Evolutionary conservation across 345 rosid genomes (phyloP).

Genomic region (Anacardium occidentale): DNA sequence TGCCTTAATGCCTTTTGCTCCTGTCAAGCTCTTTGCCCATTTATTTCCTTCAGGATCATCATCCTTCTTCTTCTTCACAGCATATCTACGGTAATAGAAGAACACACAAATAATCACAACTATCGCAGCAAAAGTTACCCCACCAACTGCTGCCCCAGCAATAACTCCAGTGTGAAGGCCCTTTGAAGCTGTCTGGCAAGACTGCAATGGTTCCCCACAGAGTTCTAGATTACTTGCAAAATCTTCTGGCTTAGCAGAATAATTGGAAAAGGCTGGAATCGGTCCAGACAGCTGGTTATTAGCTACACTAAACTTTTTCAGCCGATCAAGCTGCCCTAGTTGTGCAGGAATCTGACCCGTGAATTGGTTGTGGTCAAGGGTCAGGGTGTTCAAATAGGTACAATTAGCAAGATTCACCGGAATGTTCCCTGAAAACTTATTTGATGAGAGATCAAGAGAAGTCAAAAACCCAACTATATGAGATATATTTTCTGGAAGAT

Average conservation of each 20-base stretch:
- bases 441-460: conserved; percentile 61
- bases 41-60: conserved; percentile 93
- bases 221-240: conserved; percentile 59
- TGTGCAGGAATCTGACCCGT: conserved; percentile 56
- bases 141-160: conserved; percentile 68
- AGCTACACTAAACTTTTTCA: conserved; percentile 52
- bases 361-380: conserved; percentile 60
- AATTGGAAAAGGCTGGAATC: conserved; percentile 27
- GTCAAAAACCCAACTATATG: conserved; percentile 24
- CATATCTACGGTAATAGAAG: conserved; percentile 53
- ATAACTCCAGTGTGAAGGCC: conserved; percentile 37
- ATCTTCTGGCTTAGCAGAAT: background rate
- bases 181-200: conserved; percentile 33
- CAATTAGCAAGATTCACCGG: conserved; percentile 40
- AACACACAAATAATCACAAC: conserved; percentile 45
- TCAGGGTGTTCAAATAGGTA: conserved; percentile 60
- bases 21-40: conserved; percentile 78
- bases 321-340: conserved; percentile 48
- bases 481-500: conserved; percentile 49
- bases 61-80: conserved; percentile 60
- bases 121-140: conserved; percentile 64
- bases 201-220: conserved; percentile 57
- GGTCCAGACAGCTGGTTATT: conserved; percentile 63
- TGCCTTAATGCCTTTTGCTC: conserved; percentile 68
- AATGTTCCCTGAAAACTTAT: conserved; percentile 65